Percentiles rank a stretch among this genome's conserved stretches.
phyloP scores from a whole-genome alignment of 2,329 filamentous ascomycete species.

The Penicillium nordicum region DNA sequence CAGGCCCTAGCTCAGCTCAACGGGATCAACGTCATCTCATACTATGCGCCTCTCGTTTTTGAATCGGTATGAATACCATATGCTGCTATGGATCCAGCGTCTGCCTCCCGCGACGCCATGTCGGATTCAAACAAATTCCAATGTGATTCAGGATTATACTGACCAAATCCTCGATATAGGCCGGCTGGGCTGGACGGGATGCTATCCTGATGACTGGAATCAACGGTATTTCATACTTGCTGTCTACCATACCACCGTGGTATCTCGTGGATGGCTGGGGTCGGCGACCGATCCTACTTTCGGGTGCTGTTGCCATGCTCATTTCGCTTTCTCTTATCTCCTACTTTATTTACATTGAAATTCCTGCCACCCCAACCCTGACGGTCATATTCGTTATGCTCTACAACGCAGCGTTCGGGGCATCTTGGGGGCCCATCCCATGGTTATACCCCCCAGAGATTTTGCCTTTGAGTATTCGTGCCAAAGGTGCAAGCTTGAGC shows the following conservation, averaged over 20 bases:
- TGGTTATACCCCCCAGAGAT: constrained; percentile 99
- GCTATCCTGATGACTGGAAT: constrained; percentile 97
- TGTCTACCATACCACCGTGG: constrained; percentile 93
- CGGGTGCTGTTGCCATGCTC: constrained; percentile 84
- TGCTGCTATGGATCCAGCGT: not conserved
- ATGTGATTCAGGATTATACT: not conserved
- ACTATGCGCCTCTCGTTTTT: constrained; percentile 95
- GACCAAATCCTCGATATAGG: constrained; percentile 33
- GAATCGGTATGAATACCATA: constrained; percentile 56
- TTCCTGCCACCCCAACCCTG: constrained; percentile 69
- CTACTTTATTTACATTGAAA: constrained; percentile 90
- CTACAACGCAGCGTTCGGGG: constrained; percentile 96
- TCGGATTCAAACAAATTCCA: not conserved
- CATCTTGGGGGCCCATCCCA: constrained; percentile 95
- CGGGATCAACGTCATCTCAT: constrained; percentile 99
- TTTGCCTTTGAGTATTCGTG: constrained; percentile 89
- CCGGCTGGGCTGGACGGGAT: constrained; percentile 87
- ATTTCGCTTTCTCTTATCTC: constrained; percentile 84
- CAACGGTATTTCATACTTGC: constrained; percentile 85
- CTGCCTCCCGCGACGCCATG: not conserved
- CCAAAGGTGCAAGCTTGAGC: constrained; percentile 93
- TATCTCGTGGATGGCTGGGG: constrained; percentile 94
- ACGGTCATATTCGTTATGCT: constrained; percentile 97
- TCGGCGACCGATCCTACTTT: constrained; percentile 81
- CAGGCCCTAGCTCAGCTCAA: constrained; percentile 94